Evolutionary conservation across 805 yeast species (phyloP).

Genomic region (Candida dendrica): DNA sequence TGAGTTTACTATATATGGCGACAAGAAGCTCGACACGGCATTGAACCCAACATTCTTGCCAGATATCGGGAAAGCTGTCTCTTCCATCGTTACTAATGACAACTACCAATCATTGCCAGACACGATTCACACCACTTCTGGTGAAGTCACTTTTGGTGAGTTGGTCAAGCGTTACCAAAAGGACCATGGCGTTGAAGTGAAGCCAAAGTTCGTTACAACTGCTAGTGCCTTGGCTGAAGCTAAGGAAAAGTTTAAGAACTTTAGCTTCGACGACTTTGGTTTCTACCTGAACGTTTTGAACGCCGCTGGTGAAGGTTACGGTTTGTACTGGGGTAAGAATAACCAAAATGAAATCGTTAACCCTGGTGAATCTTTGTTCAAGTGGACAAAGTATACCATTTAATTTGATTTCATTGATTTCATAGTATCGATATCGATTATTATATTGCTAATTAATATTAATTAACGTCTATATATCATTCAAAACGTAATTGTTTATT

Average conservation of each 20-base stretch:
- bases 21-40: constrained; percentile 21
- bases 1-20: constrained; percentile 32
- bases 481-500: no score
- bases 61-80: constrained; percentile 40
- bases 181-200: constrained; percentile 27
- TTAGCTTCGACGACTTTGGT: constrained; percentile 26
- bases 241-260: constrained; percentile 22
- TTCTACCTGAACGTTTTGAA: constrained; percentile 27
- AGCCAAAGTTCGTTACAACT: constrained; percentile 23
- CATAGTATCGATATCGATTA: no score
- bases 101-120: constrained; percentile 36
- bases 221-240: constrained; percentile 28
- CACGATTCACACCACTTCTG: constrained; percentile 35
- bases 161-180: constrained; percentile 34
- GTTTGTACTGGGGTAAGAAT: constrained; percentile 21
- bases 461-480: no score
- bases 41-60: constrained; percentile 28
- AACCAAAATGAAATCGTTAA: constrained; percentile 37
- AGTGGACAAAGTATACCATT: constrained; percentile 30
- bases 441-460: no score
- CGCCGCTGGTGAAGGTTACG: constrained; percentile 30
- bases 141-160: constrained; percentile 30
- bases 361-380: constrained; percentile 37
- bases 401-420: no score
- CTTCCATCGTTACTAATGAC: constrained; percentile 29